phyloP scores from a whole-genome alignment of 2,329 filamentous ascomycete species.

The Cordyceps fumosorosea region DNA sequence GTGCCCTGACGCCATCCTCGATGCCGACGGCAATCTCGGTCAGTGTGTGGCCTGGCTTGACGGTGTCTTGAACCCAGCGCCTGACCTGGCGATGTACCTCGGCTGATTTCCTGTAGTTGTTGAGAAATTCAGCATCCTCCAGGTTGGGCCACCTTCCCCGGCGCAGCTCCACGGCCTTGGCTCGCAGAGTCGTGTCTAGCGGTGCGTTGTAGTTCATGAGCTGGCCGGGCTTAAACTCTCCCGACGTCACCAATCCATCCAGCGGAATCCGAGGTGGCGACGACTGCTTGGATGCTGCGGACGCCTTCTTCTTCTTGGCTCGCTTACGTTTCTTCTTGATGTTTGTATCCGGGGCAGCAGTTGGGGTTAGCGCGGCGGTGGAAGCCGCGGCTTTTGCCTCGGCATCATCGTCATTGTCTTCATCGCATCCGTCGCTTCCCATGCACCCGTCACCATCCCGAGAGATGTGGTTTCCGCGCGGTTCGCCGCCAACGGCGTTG shows the following conservation, averaged over 20 bases:
- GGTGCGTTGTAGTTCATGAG: conserved; percentile 19
- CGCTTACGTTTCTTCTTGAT: conserved; percentile 22
- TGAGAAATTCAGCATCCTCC: conserved; percentile 52
- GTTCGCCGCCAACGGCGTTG: conserved; percentile 8
- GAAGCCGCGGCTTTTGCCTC: conserved; percentile 13
- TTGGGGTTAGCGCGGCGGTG: conserved; percentile 18
- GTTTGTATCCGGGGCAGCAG: not conserved
- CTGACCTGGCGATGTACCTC: conserved; percentile 78
- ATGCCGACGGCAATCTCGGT: conserved; percentile 76
- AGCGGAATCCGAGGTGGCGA: conserved; percentile 28
- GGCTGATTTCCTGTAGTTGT: conserved; percentile 70
- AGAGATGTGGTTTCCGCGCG: conserved; percentile 8
- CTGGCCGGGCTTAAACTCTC: conserved; percentile 25
- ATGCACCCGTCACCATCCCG: conserved; percentile 12
- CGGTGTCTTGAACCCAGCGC: conserved; percentile 69
- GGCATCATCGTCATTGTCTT: conserved; percentile 21
- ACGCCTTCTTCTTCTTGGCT: conserved; percentile 18
- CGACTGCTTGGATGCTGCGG: conserved; percentile 21
- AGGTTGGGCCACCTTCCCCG: conserved; percentile 18
- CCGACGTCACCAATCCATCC: conserved; percentile 23
- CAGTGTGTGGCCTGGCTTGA: conserved; percentile 70
- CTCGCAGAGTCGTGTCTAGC: conserved; percentile 19
- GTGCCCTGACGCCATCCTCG: conserved; percentile 67
- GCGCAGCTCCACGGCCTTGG: conserved; percentile 22
- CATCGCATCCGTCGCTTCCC: conserved; percentile 7